Evolutionary conservation across 2,329 filamentous ascomycete genomes (phyloP).

Genomic region (Neopestalotiopsis rosae): DNA sequence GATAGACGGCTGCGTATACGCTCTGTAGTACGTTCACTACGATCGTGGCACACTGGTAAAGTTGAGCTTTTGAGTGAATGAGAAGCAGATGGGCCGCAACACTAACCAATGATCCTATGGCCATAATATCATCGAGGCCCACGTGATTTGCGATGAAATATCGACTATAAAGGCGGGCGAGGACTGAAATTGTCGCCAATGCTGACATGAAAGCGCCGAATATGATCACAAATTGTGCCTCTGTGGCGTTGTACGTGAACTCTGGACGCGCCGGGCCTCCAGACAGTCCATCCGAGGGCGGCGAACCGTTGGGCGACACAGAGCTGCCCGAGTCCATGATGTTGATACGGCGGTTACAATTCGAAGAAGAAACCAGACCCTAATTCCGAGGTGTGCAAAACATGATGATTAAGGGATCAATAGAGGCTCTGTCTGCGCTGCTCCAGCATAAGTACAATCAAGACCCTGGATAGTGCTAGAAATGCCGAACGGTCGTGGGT

Average conservation of each 20-base stretch:
- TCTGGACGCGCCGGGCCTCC: not conserved
- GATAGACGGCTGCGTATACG: constrained; percentile 11
- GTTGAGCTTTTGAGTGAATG: not conserved
- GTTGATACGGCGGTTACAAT: not conserved
- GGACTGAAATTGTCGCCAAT: constrained; percentile 5
- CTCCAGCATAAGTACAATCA: not conserved
- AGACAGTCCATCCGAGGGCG: not conserved
- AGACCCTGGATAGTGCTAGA: not conserved
- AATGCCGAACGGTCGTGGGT: not conserved
- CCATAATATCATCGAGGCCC: constrained; percentile 15
- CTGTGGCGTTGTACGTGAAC: constrained; percentile 6
- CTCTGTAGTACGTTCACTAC: not conserved
- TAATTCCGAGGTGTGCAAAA: not conserved
- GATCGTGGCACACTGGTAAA: constrained; percentile 6
- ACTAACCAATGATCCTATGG: constrained; percentile 8
- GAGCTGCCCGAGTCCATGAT: not conserved
- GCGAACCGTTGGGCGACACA: not conserved
- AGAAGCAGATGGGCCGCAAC: not conserved
- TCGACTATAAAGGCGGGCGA: constrained; percentile 13
- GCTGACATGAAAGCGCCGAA: constrained; percentile 13
- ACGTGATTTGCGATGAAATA: constrained; percentile 16
- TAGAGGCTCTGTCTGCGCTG: not conserved
- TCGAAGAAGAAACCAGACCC: not conserved
- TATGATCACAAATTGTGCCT: constrained; percentile 12
- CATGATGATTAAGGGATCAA: not conserved